These are phyloP conservation scores for Xylaria castorea DNA, from an alignment of 495 filamentous ascomycete genomes.

Conservation along the genomic window DNA sequence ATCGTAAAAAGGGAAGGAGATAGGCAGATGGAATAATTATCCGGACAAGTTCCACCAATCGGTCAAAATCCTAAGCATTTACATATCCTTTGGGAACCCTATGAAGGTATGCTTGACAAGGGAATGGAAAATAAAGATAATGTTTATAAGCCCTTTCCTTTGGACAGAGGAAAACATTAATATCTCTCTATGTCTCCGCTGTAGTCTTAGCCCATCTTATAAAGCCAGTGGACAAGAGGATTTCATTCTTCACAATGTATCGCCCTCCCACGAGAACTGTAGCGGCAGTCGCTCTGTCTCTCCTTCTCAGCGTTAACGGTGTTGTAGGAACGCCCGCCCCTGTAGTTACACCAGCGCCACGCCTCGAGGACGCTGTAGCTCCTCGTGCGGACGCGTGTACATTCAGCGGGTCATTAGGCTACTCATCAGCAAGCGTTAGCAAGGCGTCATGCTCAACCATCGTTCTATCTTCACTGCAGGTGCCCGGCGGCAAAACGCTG, in stretches of 20 bases:
- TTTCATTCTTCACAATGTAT: background rate
- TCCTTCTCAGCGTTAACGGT: background rate
- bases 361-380: conserved; percentile 35
- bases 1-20: background rate
- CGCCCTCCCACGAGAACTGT: background rate
- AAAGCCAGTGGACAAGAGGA: background rate
- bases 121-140: background rate
- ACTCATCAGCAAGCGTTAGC: conserved; percentile 48
- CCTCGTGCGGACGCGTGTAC: conserved; percentile 54
- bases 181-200: background rate
- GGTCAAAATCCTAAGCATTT: background rate
- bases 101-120: background rate
- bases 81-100: background rate
- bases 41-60: conserved; percentile 13
- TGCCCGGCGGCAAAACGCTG: conserved; percentile 61
- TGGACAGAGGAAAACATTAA: background rate
- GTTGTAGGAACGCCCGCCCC: conserved; percentile 23
- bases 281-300: background rate
- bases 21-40: background rate
- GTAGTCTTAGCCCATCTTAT: background rate
- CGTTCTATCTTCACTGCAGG: conserved; percentile 53
- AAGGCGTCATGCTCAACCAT: conserved; percentile 60
- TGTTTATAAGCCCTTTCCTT: background rate
- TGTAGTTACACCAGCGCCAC: conserved; percentile 28
- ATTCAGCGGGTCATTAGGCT: conserved; percentile 52